Evolutionary conservation across 1,284 basidiomycete genomes (phyloP).

Genomic region (Puccinia hordei): DNA sequence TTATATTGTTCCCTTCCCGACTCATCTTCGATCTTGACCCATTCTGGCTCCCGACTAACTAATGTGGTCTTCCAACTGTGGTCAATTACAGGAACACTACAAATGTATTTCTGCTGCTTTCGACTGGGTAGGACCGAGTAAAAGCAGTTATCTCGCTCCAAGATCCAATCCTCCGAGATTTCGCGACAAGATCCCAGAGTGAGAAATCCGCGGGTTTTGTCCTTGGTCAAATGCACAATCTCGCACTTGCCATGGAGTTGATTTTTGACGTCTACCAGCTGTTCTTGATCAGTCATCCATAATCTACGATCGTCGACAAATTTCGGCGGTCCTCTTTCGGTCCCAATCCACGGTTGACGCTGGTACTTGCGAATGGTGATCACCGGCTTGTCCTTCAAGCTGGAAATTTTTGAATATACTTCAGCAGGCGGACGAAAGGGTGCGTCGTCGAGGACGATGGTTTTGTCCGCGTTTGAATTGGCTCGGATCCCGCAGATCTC

Average conservation of each 20-base stretch:
- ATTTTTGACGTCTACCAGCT: conserved; percentile 10
- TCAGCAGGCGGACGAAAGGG: conserved; percentile 24
- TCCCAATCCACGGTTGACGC: conserved; percentile 7
- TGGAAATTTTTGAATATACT: conserved; percentile 1
- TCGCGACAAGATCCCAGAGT: not conserved
- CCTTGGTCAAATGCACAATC: conserved; percentile 11
- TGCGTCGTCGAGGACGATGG: conserved; percentile 16
- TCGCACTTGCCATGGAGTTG: conserved; percentile 32
- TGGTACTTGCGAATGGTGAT: conserved; percentile 25
- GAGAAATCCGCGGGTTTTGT: not conserved
- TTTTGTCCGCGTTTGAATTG: conserved; percentile 24
- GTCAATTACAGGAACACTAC: conserved; percentile 3
- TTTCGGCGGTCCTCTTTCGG: not conserved
- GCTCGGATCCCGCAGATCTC: conserved; percentile 32
- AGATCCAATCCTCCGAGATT: conserved; percentile 7
- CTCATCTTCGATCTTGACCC: conserved; percentile 27
- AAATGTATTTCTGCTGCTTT: not conserved
- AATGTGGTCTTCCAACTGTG: not conserved
- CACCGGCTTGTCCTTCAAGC: conserved; percentile 16
- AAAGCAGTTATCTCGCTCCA: conserved; percentile 2
- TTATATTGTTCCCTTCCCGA: not conserved
- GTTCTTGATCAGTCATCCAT: not conserved
- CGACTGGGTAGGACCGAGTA: conserved; percentile 32
- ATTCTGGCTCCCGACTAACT: conserved; percentile 17
- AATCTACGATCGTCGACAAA: conserved; percentile 25